A percentile compares a stretch with the other conserved stretches of the same genome.
phyloP scores from a whole-genome alignment of 768 basidiomycete genomes.

The Zangia roseola region DNA sequence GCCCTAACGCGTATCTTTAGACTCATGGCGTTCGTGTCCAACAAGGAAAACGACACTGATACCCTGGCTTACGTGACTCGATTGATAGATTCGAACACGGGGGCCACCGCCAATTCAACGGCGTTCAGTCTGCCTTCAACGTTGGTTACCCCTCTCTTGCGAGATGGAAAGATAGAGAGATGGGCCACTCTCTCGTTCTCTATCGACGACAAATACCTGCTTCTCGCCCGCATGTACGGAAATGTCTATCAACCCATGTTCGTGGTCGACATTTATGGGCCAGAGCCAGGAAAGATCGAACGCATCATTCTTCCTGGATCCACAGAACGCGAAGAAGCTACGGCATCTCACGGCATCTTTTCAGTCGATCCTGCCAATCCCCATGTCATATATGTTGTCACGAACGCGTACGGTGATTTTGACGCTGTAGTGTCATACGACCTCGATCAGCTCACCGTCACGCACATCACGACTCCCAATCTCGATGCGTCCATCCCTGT shows the following conservation, averaged over 20 bases:
- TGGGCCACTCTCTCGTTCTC: conserved; percentile 36
- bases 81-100: conserved; percentile 32
- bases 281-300: conserved; percentile 22
- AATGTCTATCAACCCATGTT: conserved; percentile 31
- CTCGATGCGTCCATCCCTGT: conserved; percentile 26
- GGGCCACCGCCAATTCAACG: conserved; percentile 26
- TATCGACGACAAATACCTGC: conserved; percentile 38
- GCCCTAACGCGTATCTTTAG: conserved; percentile 18
- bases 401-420: conserved; percentile 41
- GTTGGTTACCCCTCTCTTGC: conserved; percentile 33
- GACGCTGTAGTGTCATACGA: conserved; percentile 36
- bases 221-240: conserved; percentile 31
- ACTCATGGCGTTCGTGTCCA: conserved; percentile 39
- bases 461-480: conserved; percentile 39
- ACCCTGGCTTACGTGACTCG: conserved; percentile 37
- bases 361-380: conserved; percentile 32
- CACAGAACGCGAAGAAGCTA: conserved; percentile 32
- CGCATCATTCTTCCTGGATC: conserved; percentile 35
- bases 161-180: conserved; percentile 31
- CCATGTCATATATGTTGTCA: conserved; percentile 33
- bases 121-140: conserved; percentile 34
- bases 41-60: conserved; percentile 41
- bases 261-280: conserved; percentile 34
- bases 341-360: conserved; percentile 22
- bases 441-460: conserved; percentile 26